Base-by-base conservation (phyloP, 176 grass and related monocot species). In the Avena eriantha region DNA sequence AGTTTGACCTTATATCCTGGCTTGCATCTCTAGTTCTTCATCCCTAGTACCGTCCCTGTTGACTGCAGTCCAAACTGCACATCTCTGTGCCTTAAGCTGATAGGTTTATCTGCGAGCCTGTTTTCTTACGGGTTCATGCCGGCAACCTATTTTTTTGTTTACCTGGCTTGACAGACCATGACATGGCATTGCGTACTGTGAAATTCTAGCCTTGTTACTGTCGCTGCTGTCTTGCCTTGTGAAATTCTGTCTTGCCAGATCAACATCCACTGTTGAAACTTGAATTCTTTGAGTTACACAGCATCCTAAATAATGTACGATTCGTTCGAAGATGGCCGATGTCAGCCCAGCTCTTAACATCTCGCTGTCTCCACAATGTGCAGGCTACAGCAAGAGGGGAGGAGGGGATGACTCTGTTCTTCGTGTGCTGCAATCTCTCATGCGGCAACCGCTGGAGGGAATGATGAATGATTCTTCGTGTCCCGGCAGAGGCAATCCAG, bases 401-500 rank as follows among this genome's bases (percentile, higher is more conserved):
- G 87, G 86, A 92, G 29, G 90, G 90, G 47, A 89, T 92, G 90
- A 88, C 83, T 14, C 41, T 80, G 8, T 87, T 90, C 73, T 90
- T 79, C 69, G 63, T 83, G n/a, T 87, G 79, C 68, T 83, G 79
- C 63, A 84, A 84, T 9, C 55, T 69, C 65, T 36, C 31, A 18
- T 92, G 90, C 9, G 87, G 84, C 6, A 31, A 92, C 79, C 80
- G 87, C 17, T 89, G 90, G 90, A 89, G 90, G 68, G 90, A 92
- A 7, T 85, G 78, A 7, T 85, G 78, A 80, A 5, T 7, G 33
- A 76, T n/a, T n/a, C n/a, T 76, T 18, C 21, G 1, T 2, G 29
- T 66, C 49, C 55, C 17, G 35, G 41, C 54, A 15, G 33, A 18
- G 6, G 58, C 31, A 24, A 22, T 39, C 22, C 11, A 3, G 33